phyloP scores from a whole-genome alignment of 139 green algal genomes.

The Tetraselmis chui region DNA sequence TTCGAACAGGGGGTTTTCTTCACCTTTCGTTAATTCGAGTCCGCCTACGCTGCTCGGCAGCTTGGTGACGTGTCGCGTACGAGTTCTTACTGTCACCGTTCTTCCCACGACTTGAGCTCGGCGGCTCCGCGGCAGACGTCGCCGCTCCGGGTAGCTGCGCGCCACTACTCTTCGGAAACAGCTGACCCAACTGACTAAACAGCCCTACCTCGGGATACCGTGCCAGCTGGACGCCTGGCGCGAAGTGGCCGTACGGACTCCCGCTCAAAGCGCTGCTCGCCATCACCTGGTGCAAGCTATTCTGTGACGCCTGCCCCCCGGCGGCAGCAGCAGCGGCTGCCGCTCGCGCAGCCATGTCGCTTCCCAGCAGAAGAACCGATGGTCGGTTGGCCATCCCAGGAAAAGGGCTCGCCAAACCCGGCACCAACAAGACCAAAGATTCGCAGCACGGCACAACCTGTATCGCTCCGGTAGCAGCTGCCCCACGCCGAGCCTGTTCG shows the following conservation, averaged over 20 bases:
- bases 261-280: neutral
- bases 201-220: constrained; percentile 28
- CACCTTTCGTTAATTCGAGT: constrained; percentile 70
- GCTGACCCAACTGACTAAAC: constrained; percentile 16
- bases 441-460: too few relatives aligned
- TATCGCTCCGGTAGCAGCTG: too few relatives aligned
- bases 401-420: too few relatives aligned
- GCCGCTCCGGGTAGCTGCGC: neutral
- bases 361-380: neutral
- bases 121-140: constrained; percentile 4
- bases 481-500: too few relatives aligned
- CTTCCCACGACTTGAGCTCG: neutral
- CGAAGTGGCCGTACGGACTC: neutral
- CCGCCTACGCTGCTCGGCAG: constrained; percentile 58
- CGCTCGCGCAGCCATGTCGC: neutral
- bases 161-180: constrained; percentile 10
- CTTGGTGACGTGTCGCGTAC: constrained; percentile 51
- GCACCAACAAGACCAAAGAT: too few relatives aligned
- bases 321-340: neutral
- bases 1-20: too few relatives aligned
- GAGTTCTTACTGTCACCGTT: constrained; percentile 8
- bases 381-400: too few relatives aligned
- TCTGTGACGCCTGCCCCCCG: neutral
- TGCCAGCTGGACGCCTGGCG: neutral
- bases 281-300: neutral